Conservation (phyloP, 768 basidiomycete species). For the Termitomyces bulborhizus region DNA sequence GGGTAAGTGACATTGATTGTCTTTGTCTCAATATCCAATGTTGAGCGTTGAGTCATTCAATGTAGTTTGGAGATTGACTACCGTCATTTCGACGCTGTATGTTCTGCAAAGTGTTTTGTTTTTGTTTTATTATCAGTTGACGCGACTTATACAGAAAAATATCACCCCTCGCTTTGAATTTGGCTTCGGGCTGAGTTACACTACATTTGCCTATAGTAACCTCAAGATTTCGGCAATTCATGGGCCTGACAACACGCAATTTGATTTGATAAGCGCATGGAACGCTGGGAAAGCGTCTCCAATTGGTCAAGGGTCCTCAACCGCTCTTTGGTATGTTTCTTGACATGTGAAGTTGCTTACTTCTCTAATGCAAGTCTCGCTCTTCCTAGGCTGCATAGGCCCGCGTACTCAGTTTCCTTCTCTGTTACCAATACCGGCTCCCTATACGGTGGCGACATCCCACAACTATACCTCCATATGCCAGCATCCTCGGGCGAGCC, state of each 20-base stretch:
- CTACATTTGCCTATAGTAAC: slow-evolving; percentile 66
- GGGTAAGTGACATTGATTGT: slow-evolving; percentile 25
- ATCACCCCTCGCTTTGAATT: slow-evolving; percentile 84
- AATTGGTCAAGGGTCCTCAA: slow-evolving; percentile 49
- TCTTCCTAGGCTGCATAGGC: slow-evolving; percentile 51
- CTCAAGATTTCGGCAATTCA: slow-evolving; percentile 42
- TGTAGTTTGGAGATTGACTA: slow-evolving; percentile 62
- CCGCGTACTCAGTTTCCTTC: slow-evolving; percentile 59
- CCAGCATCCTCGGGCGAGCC: slow-evolving; percentile 60
- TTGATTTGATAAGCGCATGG: slow-evolving; percentile 43
- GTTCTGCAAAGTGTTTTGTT: slow-evolving; percentile 19
- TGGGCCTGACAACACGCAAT: slow-evolving; percentile 29
- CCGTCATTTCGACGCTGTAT: slow-evolving; percentile 60
- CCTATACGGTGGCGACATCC: slow-evolving; percentile 63
- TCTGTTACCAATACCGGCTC: slow-evolving; percentile 59
- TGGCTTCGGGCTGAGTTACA: slow-evolving; percentile 86
- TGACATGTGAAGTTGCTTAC: not conserved
- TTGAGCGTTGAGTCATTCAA: not conserved
- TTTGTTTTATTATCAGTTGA: not conserved
- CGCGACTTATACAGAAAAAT: slow-evolving; percentile 37
- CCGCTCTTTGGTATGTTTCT: slow-evolving; percentile 47
- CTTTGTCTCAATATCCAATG: not conserved
- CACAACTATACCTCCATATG: slow-evolving; percentile 73
- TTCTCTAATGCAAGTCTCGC: not conserved
- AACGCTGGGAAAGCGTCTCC: slow-evolving; percentile 51